Base-by-base conservation (phyloP, 352 stramenopile species). In the Phytophthora tentaculata region DNA sequence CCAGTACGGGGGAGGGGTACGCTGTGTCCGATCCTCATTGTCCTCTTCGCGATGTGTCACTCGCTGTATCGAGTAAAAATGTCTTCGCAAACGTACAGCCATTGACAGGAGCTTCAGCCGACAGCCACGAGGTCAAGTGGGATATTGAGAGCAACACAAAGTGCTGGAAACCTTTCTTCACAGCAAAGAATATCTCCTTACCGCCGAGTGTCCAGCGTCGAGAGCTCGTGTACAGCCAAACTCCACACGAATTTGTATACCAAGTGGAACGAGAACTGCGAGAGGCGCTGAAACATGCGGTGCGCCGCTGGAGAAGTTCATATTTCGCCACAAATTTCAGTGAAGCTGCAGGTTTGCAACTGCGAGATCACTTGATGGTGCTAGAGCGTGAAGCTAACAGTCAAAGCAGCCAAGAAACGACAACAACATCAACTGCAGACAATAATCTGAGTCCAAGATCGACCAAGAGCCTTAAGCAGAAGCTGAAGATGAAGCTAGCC, bases 41-140 rank as follows among this genome's bases (percentile, higher is more conserved):
- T 45, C 92, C 95, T 19, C 73, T 98, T 50, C 69, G 86, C 7
- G 84, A 97, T 49, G 80, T 98, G 7, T 88, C 80, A 20, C 83
- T 95, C 47, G 79, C 97, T n/a, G 81, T 96, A 0, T 96, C 83
- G n/a, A 84, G 68, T 44, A 79, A 92, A 49, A 98, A 98, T 56
- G 70, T 98, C 7, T 98, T 89, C 53, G 93, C 88, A 24, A 98
- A 98, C 61, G 56, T 97, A 3, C 84, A 98, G 44, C 72, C 73
- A 22, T 47, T 80, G 0, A 70, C 22, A 22, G 47, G 32, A 24
- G 28, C 16, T 26, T 16, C n/a, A 12, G 29, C 32, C n/a, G 67
- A 70, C 16, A 76, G 56, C 3, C 79, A 73, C 29, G 67, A 93
- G 6, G 64, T 98, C 43, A 79, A 81, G n/a, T 97, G 94, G 80